These are phyloP conservation scores for Oryza meyeriana DNA, from an alignment of 176 grass and related monocot species.

Conservation along the genomic window DNA sequence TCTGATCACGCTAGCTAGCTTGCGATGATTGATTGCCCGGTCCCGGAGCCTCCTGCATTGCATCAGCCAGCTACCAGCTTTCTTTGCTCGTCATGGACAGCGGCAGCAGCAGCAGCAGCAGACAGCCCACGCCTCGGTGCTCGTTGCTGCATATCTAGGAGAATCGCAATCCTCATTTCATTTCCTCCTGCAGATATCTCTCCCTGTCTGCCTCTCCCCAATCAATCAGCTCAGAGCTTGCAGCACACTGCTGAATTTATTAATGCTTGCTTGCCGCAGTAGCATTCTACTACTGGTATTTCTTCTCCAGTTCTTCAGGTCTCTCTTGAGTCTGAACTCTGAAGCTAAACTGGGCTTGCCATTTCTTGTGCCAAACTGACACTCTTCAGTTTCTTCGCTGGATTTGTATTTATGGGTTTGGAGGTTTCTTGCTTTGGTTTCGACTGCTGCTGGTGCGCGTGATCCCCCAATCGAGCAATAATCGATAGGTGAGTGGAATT, in stretches of 20 bases:
- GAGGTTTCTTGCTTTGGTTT: neutral
- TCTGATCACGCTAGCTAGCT: neutral
- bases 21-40: neutral
- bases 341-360: neutral
- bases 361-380: neutral
- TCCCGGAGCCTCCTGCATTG: neutral
- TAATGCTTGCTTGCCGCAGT: neutral
- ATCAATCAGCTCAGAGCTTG: constrained; percentile 5
- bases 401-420: neutral
- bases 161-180: neutral
- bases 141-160: neutral
- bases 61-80: neutral
- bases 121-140: neutral
- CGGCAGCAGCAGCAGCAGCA: constrained; percentile 13
- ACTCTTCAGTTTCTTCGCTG: neutral
- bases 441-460: neutral
- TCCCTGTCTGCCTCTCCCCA: neutral
- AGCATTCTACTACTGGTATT: neutral
- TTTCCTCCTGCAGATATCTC: constrained; percentile 5
- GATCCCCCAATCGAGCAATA: neutral
- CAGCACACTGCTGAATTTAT: constrained; percentile 10
- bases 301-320: neutral
- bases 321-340: neutral
- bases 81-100: neutral
- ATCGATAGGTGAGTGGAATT: constrained; percentile 11